Evolutionary conservation across 1,284 basidiomycete species (phyloP).

Genomic region (Leccinum fallax): DNA sequence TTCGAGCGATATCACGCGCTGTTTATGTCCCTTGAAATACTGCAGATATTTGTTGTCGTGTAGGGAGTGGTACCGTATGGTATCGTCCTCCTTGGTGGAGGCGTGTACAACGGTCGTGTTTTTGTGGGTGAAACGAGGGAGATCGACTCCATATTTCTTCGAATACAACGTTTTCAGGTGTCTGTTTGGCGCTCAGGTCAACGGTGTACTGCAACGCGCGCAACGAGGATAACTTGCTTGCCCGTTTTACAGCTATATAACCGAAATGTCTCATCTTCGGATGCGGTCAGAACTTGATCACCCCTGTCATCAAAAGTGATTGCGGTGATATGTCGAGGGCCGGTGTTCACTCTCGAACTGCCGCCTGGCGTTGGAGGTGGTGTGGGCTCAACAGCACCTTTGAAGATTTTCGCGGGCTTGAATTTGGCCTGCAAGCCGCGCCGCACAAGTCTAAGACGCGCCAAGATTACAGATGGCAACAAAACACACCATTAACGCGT

Average conservation of each 20-base stretch:
- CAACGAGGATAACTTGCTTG: constrained; percentile 70
- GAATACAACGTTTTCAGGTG: constrained; percentile 81
- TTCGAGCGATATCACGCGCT: constrained; percentile 86
- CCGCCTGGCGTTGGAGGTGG: constrained; percentile 52
- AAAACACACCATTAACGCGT: constrained; percentile 49
- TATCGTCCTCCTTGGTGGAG: constrained; percentile 95
- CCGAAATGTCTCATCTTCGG: constrained; percentile 92
- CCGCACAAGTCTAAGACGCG: constrained; percentile 1
- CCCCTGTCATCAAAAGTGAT: constrained; percentile 92
- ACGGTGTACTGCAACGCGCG: constrained; percentile 27
- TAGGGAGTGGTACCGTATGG: constrained; percentile 91
- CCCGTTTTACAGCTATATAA: constrained; percentile 88
- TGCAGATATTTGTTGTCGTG: constrained; percentile 96
- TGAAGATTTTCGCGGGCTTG: constrained; percentile 91
- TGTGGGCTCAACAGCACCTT: constrained; percentile 66
- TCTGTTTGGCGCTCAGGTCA: constrained; percentile 41
- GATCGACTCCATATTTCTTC: constrained; percentile 95
- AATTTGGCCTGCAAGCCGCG: constrained; percentile 56
- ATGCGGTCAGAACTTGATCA: constrained; percentile 82
- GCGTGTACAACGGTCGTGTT: constrained; percentile 85
- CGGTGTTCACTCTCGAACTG: constrained; percentile 42
- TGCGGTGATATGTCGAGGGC: constrained; percentile 79
- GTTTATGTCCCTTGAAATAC: constrained; percentile 95
- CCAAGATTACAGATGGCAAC: not conserved
- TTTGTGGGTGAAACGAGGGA: constrained; percentile 94